A percentile compares a stretch with the other conserved stretches of the same genome.
These are phyloP conservation scores for Psophocarpus tetragonolobus DNA, from an alignment of 306 rosid genomes.

Conservation along the genomic window DNA sequence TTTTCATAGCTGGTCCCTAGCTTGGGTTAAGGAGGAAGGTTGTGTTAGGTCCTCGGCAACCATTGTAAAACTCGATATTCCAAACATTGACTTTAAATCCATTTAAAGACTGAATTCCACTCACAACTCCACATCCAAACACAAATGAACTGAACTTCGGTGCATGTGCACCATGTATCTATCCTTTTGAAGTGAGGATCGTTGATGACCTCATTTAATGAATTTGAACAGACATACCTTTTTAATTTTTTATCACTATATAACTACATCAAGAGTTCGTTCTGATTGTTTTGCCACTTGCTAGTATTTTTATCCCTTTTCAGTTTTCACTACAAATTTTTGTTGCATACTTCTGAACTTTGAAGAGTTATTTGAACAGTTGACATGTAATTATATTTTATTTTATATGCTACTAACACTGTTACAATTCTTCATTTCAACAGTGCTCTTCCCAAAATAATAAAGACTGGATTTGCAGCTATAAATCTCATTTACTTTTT, in stretches of 20 bases:
- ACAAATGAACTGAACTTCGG: neutral
- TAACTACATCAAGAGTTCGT: slow-evolving; percentile 8
- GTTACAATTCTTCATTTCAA: slow-evolving; percentile 30
- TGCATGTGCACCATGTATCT: neutral
- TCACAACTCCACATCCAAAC: neutral
- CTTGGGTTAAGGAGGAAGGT: too few relatives aligned
- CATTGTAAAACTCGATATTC: too few relatives aligned
- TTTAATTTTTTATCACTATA: neutral
- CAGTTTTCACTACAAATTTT: neutral
- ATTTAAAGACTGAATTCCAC: neutral
- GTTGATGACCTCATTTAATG: neutral
- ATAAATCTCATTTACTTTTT: slow-evolving; percentile 99
- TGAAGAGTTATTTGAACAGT: slow-evolving; percentile 23
- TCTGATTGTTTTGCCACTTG: slow-evolving; percentile 13
- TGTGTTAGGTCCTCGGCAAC: too few relatives aligned
- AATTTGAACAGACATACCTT: neutral
- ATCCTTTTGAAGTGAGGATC: slow-evolving; percentile 10
- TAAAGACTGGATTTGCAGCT: slow-evolving; percentile 94
- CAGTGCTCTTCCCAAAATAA: slow-evolving; percentile 95
- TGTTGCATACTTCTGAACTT: neutral
- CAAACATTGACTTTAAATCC: too few relatives aligned
- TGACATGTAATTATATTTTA: neutral
- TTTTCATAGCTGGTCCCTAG: too few relatives aligned
- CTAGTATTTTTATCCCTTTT: neutral
- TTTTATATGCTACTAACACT: slow-evolving; percentile 24